Base-by-base conservation (phyloP, 257 asterid genomes). In the Apocynum venetum region DNA sequence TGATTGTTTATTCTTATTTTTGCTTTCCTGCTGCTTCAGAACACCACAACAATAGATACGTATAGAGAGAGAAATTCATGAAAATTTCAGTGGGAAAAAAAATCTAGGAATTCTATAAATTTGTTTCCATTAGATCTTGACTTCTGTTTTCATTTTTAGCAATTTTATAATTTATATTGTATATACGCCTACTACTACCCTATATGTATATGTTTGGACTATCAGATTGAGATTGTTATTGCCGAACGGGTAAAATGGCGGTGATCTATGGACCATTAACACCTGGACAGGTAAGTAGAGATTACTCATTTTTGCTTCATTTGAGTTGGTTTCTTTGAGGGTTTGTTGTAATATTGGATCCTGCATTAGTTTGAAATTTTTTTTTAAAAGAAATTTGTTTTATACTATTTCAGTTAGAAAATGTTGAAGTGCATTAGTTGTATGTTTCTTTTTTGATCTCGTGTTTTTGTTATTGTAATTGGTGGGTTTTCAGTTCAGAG, bases 251-350 rank as follows among this genome's bases (percentile, higher is more conserved):
- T 3, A 66, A 81, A 75, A 91, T 93, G 98, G 82, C 90, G 85
- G 83, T 93, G 90, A 87, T 93, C 78, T 93, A 89, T 44, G 97
- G 96, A 80, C 97, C 97, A 41, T 66, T 92, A 79, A 81, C 93
- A 79, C 93, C 97, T 78, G 96, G 92, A 49, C 97, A 93, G 98
- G 98, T 92, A 44, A 41, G 87, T 80, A 76, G 47, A 51, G 2
- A 36, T 46, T 43, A 20, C 63, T 20, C 63, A 4, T 68, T 53
- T 63, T 64, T 63, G 13, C 15, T 41, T 20, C 38, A 2, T 12
- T 44, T 68, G 35, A 2, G 55, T n/a, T 31, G 0, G 17, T 40
- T 68, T 48, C 53, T 41, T 71, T 25, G n/a, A 3, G 17, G 2
- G 46, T 10, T 71, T 35, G 60, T 55, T 71, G 25, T 1, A 47